Evolutionary conservation across 176 grass and related monocot species (phyloP).

Genomic region (Phoenix dactylifera): DNA sequence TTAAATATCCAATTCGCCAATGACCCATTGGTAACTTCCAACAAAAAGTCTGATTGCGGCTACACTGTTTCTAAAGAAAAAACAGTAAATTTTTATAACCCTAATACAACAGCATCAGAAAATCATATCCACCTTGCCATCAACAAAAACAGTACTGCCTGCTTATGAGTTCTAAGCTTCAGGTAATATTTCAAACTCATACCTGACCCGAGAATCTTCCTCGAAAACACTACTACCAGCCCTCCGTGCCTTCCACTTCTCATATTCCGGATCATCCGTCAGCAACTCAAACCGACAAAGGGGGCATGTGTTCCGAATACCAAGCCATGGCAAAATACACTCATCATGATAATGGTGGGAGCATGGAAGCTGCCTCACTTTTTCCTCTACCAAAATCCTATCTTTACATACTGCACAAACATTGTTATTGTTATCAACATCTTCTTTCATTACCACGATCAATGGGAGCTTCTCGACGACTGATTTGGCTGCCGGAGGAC

Average conservation of each 20-base stretch:
- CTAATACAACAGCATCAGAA: no score
- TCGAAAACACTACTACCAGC: neutral
- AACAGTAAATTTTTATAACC: no score
- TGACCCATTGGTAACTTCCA: no score
- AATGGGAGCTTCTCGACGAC: constrained; percentile 58
- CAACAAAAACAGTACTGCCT: no score
- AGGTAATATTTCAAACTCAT: no score
- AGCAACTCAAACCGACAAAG: constrained; percentile 77
- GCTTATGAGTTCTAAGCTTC: no score
- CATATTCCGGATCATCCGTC: constrained; percentile 61
- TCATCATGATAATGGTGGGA: constrained; percentile 65
- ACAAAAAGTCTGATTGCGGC: no score
- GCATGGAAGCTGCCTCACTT: constrained; percentile 50
- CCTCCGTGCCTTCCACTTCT: constrained; percentile 40
- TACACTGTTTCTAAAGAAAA: no score
- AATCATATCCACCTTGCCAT: no score
- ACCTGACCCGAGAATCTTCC: no score
- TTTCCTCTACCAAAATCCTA: constrained; percentile 34
- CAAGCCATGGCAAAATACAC: constrained; percentile 81
- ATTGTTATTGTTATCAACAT: constrained; percentile 20
- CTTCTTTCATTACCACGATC: constrained; percentile 31
- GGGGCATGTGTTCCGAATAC: constrained; percentile 75
- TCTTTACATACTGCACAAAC: constrained; percentile 88
- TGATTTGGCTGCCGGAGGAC: constrained; percentile 38
- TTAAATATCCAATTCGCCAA: no score